These are phyloP conservation scores for Blastobotrys elegans DNA, from an alignment of 1,139 yeast species.

Conservation along the genomic window DNA sequence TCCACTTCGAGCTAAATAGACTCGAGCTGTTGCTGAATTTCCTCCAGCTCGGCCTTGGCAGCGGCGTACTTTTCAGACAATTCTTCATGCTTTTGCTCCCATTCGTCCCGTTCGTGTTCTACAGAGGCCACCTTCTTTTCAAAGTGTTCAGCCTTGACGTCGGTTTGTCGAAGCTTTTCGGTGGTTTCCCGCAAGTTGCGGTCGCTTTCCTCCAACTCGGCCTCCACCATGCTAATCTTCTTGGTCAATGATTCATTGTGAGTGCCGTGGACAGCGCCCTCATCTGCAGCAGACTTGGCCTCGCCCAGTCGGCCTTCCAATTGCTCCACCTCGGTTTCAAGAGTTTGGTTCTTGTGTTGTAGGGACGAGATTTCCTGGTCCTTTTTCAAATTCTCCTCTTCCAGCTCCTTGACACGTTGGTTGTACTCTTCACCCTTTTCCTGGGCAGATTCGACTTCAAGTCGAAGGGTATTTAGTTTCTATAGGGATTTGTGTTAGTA, in stretches of 20 bases:
- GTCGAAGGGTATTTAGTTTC: conserved; percentile 85
- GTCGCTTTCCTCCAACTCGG: conserved; percentile 90
- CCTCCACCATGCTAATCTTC: conserved; percentile 90
- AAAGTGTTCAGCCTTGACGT: conserved; percentile 93
- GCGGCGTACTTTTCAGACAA: conserved; percentile 72
- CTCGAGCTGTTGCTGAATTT: conserved; percentile 90
- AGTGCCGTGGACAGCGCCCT: conserved; percentile 82
- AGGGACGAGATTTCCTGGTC: conserved; percentile 93
- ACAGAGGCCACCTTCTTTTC: conserved; percentile 91
- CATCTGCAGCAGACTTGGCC: conserved; percentile 86
- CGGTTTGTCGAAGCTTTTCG: conserved; percentile 91
- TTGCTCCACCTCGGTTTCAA: conserved; percentile 89
- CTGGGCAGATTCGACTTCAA: conserved; percentile 96
- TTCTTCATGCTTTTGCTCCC: conserved; percentile 91
- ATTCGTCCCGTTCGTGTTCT: conserved; percentile 86
- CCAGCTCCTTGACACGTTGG: conserved; percentile 78
- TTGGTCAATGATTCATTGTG: conserved; percentile 87
- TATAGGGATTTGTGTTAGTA: too few species aligned
- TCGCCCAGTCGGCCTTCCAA: conserved; percentile 75
- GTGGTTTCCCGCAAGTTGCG: conserved; percentile 89
- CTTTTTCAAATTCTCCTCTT: conserved; percentile 85
- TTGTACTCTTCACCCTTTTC: conserved; percentile 88
- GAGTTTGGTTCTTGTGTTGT: conserved; percentile 83
- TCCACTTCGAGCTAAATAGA: conserved; percentile 50
- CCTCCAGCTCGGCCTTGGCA: conserved; percentile 89